Evolutionary conservation across 352 stramenopile species (phyloP), one percentile per base, ranked within the genome.

Genomic region (Phytopythium aichiense): DNA sequence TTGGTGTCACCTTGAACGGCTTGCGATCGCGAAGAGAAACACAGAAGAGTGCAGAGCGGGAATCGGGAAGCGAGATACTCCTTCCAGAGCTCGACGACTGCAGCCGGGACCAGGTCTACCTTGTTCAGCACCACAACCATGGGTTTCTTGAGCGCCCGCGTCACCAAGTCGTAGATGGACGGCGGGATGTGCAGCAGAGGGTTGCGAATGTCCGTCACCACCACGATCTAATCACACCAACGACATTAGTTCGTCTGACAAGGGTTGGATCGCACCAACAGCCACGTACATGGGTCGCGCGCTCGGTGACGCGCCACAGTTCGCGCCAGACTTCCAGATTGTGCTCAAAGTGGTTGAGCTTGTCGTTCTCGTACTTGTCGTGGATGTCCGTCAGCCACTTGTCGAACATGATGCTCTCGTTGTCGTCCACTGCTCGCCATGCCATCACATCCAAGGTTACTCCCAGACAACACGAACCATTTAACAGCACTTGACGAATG

Each of bases 41-140:
- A 87, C 28, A 94, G 62, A 53, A 92, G 69, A n/a, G 79, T 68
- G 51, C 72, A 84, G 23, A 86, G 71, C 22, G 84, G 84, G 57
- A 92, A 95, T 12, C 74, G 77, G 49, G 74, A 77, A 5, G 71
- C 59, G 25, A 95, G 61, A 54, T 85, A 92, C 40, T 64, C 60
- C 38, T 85, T 82, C 87, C 87, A 95, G 6, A 87, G 69, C 50
- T 81, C 63, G 4, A 92, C 77, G 12, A 88, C 79, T 23, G 64
- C 63, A 9, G 66, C 69, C 13, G 83, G 81, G 31, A 95, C 75
- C 51, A 95, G 67, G 71, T 95, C 87, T 23, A 92, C 73, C 72
- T 95, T 95, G 61, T 92, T 95, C 45, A 95, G 81, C 55, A 95
- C 83, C 42, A 95, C 73, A 13, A 84, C 66, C 76, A 95, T 85